These are phyloP conservation scores for Acacia acuminata DNA, from an alignment of 306 rosid genomes.

Conservation along the genomic window DNA sequence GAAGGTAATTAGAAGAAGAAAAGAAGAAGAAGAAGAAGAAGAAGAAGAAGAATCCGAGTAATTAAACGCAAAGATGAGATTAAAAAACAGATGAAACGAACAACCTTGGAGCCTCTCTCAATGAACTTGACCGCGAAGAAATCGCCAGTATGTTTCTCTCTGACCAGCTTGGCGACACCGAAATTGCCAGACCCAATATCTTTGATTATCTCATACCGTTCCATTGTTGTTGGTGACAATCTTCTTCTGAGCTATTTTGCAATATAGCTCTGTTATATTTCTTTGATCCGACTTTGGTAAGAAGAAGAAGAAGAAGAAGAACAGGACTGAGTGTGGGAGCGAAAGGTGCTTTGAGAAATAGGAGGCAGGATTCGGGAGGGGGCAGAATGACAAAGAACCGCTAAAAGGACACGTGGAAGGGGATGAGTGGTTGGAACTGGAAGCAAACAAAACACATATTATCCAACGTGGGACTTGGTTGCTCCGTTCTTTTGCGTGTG, in stretches of 20 bases:
- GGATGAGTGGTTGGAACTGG: conserved; percentile 24
- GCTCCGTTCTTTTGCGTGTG: background rate
- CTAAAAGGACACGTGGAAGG: conserved; percentile 39
- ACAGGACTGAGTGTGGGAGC: background rate
- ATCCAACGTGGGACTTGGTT: conserved; percentile 30
- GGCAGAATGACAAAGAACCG: background rate
- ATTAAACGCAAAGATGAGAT: background rate
- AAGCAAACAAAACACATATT: conserved; percentile 7
- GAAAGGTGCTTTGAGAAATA: conserved; percentile 15
- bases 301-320: background rate
- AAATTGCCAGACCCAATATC: conserved; percentile 20
- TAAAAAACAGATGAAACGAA: background rate
- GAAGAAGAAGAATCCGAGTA: background rate
- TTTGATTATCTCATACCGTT: conserved; percentile 10
- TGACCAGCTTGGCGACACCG: conserved; percentile 3
- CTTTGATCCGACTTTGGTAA: background rate
- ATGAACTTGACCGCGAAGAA: conserved; percentile 17
- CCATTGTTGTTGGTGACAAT: background rate
- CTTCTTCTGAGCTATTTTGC: background rate
- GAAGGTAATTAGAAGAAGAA: background rate
- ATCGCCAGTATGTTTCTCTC: background rate
- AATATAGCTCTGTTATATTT: background rate
- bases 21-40: too few relatives aligned
- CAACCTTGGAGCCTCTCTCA: conserved; percentile 8
- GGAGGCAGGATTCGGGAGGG: background rate